These are phyloP conservation scores for Kondoa subrosea DNA, from an alignment of 768 basidiomycete species.

Conservation along the genomic window DNA sequence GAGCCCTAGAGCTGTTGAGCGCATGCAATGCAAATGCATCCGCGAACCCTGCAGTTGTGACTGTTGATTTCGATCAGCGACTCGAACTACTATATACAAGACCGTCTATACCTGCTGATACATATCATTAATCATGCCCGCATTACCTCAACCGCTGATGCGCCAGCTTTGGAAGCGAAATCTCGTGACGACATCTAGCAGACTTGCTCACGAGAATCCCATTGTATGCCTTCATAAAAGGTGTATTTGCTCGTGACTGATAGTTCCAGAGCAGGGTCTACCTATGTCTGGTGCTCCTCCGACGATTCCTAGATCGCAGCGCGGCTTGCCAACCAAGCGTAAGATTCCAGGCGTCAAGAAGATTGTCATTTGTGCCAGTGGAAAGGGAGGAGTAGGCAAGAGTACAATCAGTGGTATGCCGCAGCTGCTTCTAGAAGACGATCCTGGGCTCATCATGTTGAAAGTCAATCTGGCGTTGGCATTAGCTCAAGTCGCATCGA, in stretches of 20 bases:
- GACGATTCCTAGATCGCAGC: conserved; percentile 34
- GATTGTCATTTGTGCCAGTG: conserved; percentile 70
- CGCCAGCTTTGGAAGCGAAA: too few species aligned
- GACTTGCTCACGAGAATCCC: conserved; percentile 25
- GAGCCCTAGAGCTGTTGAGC: too few species aligned
- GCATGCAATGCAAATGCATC: too few species aligned
- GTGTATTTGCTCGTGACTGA: not conserved
- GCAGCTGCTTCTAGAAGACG: conserved; percentile 4
- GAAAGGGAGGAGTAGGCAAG: conserved; percentile 92
- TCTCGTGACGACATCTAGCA: too few species aligned
- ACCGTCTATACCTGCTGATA: too few species aligned
- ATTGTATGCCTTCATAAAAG: conserved; percentile 16
- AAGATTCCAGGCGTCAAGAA: conserved; percentile 49
- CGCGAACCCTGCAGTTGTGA: too few species aligned
- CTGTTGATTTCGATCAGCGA: too few species aligned
- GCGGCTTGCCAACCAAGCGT: conserved; percentile 34
- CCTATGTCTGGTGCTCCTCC: conserved; percentile 34
- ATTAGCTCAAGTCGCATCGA: conserved; percentile 40
- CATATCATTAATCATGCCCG: too few species aligned
- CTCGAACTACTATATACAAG: too few species aligned
- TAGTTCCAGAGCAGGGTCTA: conserved; percentile 32
- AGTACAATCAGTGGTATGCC: conserved; percentile 69
- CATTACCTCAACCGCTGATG: too few species aligned
- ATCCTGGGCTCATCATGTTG: not conserved
- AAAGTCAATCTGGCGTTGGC: conserved; percentile 71